phyloP scores from a whole-genome alignment of 2,329 filamentous ascomycete species.

The Talaromyces rugulosus region DNA sequence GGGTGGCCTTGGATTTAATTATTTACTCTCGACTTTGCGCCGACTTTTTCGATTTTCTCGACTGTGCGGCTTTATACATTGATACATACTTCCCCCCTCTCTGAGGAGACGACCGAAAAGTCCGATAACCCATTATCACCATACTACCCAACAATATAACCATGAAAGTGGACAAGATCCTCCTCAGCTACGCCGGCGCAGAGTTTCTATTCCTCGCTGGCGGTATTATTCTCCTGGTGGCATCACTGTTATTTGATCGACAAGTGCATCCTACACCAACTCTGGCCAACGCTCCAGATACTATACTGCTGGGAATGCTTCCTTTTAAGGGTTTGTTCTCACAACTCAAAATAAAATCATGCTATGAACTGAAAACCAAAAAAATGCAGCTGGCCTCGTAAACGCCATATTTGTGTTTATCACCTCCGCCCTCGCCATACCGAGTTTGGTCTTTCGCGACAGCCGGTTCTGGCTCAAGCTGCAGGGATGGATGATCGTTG shows the following conservation, averaged over 20 bases:
- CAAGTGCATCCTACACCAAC: conserved; percentile 40
- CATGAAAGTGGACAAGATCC: conserved; percentile 49
- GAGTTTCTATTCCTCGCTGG: conserved; percentile 51
- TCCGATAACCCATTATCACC: not conserved
- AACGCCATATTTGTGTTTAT: conserved; percentile 69
- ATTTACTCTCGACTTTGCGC: not conserved
- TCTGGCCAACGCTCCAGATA: conserved; percentile 46
- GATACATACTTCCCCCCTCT: not conserved
- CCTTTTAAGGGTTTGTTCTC: conserved; percentile 47
- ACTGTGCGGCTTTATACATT: not conserved
- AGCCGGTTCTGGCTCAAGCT: conserved; percentile 67
- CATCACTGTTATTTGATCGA: conserved; percentile 48
- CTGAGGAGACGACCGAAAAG: not conserved
- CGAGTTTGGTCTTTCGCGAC: conserved; percentile 64
- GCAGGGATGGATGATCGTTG: conserved; percentile 60
- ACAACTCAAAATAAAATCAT: not conserved
- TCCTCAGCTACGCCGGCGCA: conserved; percentile 48
- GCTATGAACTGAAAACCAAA: not conserved
- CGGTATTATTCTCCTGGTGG: conserved; percentile 50
- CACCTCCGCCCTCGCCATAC: conserved; percentile 65
- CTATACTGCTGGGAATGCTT: conserved; percentile 50
- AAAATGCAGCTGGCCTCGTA: conserved; percentile 58
- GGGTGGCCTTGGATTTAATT: too few species aligned
- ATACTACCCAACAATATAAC: not conserved
- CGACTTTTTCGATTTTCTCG: not conserved